Evolutionary conservation across 1,139 yeast species (phyloP).

Genomic region (Geotrichum phurueaensis): DNA sequence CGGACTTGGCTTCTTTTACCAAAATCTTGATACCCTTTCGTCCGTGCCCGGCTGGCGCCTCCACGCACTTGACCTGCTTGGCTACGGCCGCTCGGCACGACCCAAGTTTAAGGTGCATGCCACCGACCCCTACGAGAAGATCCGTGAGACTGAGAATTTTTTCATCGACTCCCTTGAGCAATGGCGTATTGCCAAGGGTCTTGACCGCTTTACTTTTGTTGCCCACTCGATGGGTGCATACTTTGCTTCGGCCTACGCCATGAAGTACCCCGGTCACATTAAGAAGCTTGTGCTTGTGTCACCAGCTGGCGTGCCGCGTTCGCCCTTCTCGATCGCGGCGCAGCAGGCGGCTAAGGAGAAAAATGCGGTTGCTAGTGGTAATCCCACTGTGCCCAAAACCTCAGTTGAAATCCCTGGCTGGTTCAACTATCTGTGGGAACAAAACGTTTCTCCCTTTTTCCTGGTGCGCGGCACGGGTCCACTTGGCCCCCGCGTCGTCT

Average conservation of each 20-base stretch:
- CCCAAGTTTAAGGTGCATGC: conserved; percentile 42
- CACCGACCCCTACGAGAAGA: conserved; percentile 24
- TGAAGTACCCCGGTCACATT: conserved; percentile 62
- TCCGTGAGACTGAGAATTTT: conserved; percentile 57
- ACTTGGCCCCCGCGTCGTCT: conserved; percentile 28
- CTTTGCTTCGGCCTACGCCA: conserved; percentile 68
- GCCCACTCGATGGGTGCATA: conserved; percentile 96
- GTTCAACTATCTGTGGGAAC: conserved; percentile 27
- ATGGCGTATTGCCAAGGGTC: conserved; percentile 60
- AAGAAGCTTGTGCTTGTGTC: conserved; percentile 65
- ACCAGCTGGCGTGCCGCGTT: conserved; percentile 70
- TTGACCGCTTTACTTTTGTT: conserved; percentile 56
- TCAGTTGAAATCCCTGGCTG: conserved; percentile 13
- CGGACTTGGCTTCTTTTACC: conserved; percentile 74
- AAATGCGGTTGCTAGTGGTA: not conserved
- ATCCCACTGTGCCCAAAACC: conserved; percentile 7
- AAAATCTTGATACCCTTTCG: conserved; percentile 54
- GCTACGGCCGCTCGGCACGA: conserved; percentile 75
- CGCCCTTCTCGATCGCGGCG: conserved; percentile 28
- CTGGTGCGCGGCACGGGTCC: conserved; percentile 29
- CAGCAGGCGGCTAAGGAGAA: not conserved
- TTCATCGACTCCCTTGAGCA: conserved; percentile 75
- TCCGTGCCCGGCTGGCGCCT: conserved; percentile 40
- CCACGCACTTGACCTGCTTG: conserved; percentile 76
- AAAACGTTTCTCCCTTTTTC: conserved; percentile 28